These are phyloP conservation scores for Biscogniauxia sp. DNA, from an alignment of 2,329 filamentous ascomycete species.

Conservation along the genomic window DNA sequence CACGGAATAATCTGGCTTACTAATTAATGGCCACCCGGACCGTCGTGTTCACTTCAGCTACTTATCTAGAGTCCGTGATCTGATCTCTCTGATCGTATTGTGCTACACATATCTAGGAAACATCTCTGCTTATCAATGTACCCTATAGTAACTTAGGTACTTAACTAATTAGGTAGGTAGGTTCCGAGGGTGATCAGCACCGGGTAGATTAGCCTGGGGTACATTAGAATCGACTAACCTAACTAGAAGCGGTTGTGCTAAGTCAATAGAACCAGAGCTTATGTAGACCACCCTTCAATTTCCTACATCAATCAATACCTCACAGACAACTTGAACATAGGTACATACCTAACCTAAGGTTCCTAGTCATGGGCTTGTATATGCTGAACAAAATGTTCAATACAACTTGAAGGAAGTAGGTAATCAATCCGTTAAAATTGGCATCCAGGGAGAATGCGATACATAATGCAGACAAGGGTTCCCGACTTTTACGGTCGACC, in stretches of 20 bases:
- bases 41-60: background rate
- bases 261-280: too few relatives aligned
- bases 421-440: slow-evolving; percentile 4
- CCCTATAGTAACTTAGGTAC: too few relatives aligned
- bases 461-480: background rate
- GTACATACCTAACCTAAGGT: too few relatives aligned
- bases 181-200: background rate
- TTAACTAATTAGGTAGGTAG: too few relatives aligned
- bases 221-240: too few relatives aligned
- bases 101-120: background rate
- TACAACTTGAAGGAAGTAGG: background rate
- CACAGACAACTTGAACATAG: too few relatives aligned
- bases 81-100: background rate
- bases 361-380: too few relatives aligned
- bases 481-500: slow-evolving; percentile 4
- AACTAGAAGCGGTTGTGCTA: too few relatives aligned
- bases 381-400: background rate
- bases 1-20: background rate
- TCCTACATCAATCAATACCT: too few relatives aligned
- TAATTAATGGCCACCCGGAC: background rate
- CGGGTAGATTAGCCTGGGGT: background rate
- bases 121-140: background rate
- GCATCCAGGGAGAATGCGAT: slow-evolving; percentile 8
- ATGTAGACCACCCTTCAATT: too few relatives aligned
- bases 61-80: background rate